Percentiles rank a stretch among this genome's conserved stretches.
These are phyloP conservation scores for Middelhovenomyces tepae DNA, from an alignment of 805 yeast species.

Conservation along the genomic window DNA sequence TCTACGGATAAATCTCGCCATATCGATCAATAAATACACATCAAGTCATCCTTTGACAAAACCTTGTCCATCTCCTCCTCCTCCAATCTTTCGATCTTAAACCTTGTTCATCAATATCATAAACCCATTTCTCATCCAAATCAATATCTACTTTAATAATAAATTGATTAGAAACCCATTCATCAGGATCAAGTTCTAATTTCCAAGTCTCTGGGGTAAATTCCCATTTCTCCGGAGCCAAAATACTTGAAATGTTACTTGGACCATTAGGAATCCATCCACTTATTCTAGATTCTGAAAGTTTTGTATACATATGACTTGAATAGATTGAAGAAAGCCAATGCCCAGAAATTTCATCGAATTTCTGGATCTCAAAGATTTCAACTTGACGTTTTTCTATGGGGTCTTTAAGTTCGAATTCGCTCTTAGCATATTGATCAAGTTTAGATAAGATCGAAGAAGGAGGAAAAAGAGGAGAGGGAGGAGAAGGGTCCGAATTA, in stretches of 20 bases:
- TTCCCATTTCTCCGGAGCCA: constrained; percentile 19
- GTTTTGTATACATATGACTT: too few relatives aligned
- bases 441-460: constrained; percentile 11
- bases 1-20: too few relatives aligned
- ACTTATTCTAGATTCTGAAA: too few relatives aligned
- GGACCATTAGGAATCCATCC: constrained; percentile 8
- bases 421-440: constrained; percentile 23
- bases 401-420: constrained; percentile 33
- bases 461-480: not conserved
- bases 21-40: not conserved
- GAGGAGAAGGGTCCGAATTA: not conserved
- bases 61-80: constrained; percentile 21
- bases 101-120: constrained; percentile 39
- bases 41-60: constrained; percentile 8
- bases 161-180: constrained; percentile 44
- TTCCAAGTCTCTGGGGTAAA: constrained; percentile 39
- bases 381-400: constrained; percentile 46
- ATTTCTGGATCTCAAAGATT: constrained; percentile 57
- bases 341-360: constrained; percentile 23
- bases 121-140: constrained; percentile 78
- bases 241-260: constrained; percentile 8
- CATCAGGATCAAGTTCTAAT: constrained; percentile 49
- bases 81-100: constrained; percentile 9
- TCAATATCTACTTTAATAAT: constrained; percentile 51
- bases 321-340: constrained; percentile 15